These are phyloP conservation scores for Candolleomyces eurysporus DNA, from an alignment of 768 basidiomycete genomes.

Conservation along the genomic window DNA sequence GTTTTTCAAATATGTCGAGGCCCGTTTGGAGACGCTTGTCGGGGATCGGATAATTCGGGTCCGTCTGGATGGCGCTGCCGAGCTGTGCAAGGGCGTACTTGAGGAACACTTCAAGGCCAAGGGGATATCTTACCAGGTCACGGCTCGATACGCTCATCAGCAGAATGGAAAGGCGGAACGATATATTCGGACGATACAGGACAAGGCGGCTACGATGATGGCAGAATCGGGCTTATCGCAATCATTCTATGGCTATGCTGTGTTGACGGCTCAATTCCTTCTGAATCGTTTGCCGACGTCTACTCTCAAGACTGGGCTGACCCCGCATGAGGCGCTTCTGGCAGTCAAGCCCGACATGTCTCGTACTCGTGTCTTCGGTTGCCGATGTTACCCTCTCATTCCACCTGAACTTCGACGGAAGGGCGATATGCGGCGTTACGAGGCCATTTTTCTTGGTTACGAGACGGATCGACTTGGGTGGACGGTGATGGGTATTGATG, in stretches of 20 bases:
- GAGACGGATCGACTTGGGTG: background rate
- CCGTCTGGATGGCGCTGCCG: background rate
- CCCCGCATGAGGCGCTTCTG: conserved; percentile 18
- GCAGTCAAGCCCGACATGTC: conserved; percentile 24
- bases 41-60: background rate
- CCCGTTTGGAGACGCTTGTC: background rate
- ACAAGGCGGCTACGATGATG: conserved; percentile 18
- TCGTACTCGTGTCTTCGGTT: conserved; percentile 27
- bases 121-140: conserved; percentile 30
- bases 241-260: conserved; percentile 23
- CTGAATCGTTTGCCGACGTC: conserved; percentile 21
- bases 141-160: no score
- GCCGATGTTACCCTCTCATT: conserved; percentile 17
- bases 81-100: background rate
- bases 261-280: conserved; percentile 17
- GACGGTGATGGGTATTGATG: background rate
- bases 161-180: conserved; percentile 29
- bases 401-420: conserved; percentile 19
- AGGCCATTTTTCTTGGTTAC: conserved; percentile 23
- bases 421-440: conserved; percentile 10
- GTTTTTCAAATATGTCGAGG: background rate
- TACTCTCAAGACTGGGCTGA: conserved; percentile 17
- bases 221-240: conserved; percentile 19
- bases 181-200: conserved; percentile 25
- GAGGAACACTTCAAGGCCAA: background rate